Percentiles rank a stretch among this genome's conserved stretches.
phyloP scores from a whole-genome alignment of 176 grass and related monocot species.

The Musa schizocarpa region DNA sequence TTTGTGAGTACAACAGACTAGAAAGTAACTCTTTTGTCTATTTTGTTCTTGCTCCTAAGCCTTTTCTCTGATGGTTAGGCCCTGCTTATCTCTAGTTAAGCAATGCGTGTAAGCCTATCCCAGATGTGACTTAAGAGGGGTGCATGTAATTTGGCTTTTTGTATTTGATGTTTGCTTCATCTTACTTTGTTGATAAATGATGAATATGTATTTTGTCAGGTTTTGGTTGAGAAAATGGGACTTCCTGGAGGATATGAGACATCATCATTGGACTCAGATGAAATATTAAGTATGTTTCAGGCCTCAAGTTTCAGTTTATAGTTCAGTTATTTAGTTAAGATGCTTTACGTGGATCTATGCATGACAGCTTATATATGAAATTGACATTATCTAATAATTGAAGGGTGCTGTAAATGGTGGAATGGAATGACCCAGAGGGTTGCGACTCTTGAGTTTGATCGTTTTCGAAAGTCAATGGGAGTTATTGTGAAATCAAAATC shows the following conservation, averaged over 20 bases:
- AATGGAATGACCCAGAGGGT: neutral
- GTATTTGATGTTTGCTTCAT: constrained; percentile 4
- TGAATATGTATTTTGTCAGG: constrained; percentile 13
- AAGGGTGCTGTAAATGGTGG: constrained; percentile 10
- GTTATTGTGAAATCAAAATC: constrained; percentile 18
- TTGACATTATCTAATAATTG: neutral
- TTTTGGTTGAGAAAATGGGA: constrained; percentile 19
- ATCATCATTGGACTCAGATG: constrained; percentile 40
- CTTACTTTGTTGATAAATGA: constrained; percentile 6
- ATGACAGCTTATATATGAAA: neutral
- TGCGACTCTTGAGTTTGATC: constrained; percentile 21
- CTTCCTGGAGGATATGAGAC: constrained; percentile 24
- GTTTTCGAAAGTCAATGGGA: constrained; percentile 11
- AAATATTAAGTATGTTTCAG: constrained; percentile 58
- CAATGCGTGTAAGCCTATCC: no score
- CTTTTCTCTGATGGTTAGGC: neutral
- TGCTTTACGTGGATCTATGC: neutral
- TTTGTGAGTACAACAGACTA: neutral
- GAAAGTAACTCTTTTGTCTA: neutral
- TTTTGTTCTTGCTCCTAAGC: neutral
- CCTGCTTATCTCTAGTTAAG: neutral
- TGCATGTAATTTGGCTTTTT: neutral
- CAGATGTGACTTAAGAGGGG: neutral
- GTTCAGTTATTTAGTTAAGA: neutral
- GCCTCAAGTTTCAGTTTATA: neutral